These are phyloP conservation scores for Megacollybia platyphylla DNA, from an alignment of 1,284 basidiomycete genomes.

Conservation along the genomic window DNA sequence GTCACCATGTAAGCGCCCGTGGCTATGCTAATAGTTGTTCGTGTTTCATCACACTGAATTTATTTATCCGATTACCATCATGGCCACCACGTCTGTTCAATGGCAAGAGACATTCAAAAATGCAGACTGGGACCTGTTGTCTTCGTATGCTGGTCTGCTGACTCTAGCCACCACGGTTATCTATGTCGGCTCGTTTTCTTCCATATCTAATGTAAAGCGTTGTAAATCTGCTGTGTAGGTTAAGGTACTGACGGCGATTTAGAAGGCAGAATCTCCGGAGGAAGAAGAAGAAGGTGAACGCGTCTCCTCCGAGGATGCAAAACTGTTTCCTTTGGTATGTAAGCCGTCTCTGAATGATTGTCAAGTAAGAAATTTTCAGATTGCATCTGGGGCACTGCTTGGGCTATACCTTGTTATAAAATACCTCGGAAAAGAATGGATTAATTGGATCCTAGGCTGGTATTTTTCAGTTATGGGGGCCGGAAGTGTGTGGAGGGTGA, in stretches of 20 bases:
- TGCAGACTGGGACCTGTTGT: slow-evolving; percentile 42
- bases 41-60: too few relatives aligned
- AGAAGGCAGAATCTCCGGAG: slow-evolving; percentile 6
- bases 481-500: slow-evolving; percentile 60
- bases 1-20: too few relatives aligned
- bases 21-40: too few relatives aligned
- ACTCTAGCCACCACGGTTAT: slow-evolving; percentile 48
- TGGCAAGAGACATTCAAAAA: neutral
- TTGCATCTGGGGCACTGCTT: slow-evolving; percentile 54
- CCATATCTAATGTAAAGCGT: slow-evolving; percentile 26
- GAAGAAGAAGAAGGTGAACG: slow-evolving; percentile 48
- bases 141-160: slow-evolving; percentile 56
- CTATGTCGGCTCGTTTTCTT: slow-evolving; percentile 54
- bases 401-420: slow-evolving; percentile 62
- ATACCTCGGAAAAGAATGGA: slow-evolving; percentile 73
- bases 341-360: neutral
- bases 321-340: slow-evolving; percentile 64
- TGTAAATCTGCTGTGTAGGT: slow-evolving; percentile 2
- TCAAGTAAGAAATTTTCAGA: slow-evolving; percentile 20
- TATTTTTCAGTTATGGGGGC: slow-evolving; percentile 61
- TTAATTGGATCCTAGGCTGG: slow-evolving; percentile 66
- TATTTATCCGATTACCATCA: neutral
- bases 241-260: neutral
- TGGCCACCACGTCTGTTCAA: neutral
- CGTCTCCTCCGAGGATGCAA: slow-evolving; percentile 58